Conservation (phyloP, 2,329 filamentous ascomycete genomes). For the Endothia cerciana region DNA sequence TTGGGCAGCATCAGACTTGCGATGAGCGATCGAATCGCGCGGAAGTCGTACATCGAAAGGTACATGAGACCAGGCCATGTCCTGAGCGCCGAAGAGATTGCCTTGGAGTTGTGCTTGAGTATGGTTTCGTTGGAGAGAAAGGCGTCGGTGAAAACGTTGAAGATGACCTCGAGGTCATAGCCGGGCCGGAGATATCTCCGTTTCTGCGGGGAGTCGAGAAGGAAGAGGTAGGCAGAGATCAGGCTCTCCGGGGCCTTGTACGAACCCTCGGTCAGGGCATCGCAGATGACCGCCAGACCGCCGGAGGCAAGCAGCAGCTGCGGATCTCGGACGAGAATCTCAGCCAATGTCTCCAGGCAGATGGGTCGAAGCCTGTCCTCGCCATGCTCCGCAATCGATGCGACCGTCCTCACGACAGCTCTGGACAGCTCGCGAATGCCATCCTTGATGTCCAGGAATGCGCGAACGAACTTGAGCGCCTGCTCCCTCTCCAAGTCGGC, state of each 20-base stretch:
- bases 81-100: slow-evolving; percentile 88
- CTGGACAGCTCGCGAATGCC: slow-evolving; percentile 86
- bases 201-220: slow-evolving; percentile 81
- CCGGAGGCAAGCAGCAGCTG: slow-evolving; percentile 79
- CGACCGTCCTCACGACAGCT: slow-evolving; percentile 84
- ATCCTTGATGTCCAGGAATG: slow-evolving; percentile 93
- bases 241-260: slow-evolving; percentile 93
- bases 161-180: slow-evolving; percentile 85
- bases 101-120: slow-evolving; percentile 85
- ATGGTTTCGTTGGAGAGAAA: slow-evolving; percentile 60
- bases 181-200: slow-evolving; percentile 84
- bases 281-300: slow-evolving; percentile 84
- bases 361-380: slow-evolving; percentile 88
- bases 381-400: slow-evolving; percentile 83
- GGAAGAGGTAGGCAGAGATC: slow-evolving; percentile 83
- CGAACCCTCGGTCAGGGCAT: slow-evolving; percentile 85
- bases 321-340: slow-evolving; percentile 87
- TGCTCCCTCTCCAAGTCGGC: slow-evolving; percentile 97
- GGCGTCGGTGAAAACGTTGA: slow-evolving; percentile 91
- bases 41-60: slow-evolving; percentile 84
- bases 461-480: slow-evolving; percentile 92
- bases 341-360: slow-evolving; percentile 88
- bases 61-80: slow-evolving; percentile 93
- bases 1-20: slow-evolving; percentile 65
- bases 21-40: slow-evolving; percentile 79